Percentiles rank a stretch among this genome's conserved stretches.
Conservation (phyloP, 2,329 filamentous ascomycete genomes). For the Fusarium clavum region DNA sequence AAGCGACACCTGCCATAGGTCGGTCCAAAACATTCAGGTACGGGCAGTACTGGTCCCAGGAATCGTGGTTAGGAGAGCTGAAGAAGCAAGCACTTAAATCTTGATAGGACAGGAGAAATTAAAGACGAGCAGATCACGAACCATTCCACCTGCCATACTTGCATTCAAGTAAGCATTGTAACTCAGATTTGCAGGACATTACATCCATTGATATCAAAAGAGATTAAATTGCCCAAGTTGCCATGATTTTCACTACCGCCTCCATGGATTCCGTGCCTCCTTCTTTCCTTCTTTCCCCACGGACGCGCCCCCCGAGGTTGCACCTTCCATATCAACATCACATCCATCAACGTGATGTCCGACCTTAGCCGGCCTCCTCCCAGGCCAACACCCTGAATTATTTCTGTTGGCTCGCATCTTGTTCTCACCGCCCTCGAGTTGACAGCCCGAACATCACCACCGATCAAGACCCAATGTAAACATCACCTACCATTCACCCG, state of each 20-base stretch:
- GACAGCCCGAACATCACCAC: constrained; percentile 1
- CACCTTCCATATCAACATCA: background rate
- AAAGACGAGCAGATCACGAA: background rate
- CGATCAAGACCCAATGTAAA: constrained; percentile 21
- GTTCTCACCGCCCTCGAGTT: constrained; percentile 25
- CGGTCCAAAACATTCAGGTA: background rate
- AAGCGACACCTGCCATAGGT: constrained; percentile 10
- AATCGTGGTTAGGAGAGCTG: background rate
- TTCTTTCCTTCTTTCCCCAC: constrained; percentile 1
- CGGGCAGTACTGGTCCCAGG: background rate
- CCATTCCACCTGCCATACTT: background rate
- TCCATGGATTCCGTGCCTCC: background rate
- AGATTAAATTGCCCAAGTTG: background rate
- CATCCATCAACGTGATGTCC: constrained; percentile 7
- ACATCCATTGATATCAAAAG: background rate
- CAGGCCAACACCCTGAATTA: constrained; percentile 16
- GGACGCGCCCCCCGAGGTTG: background rate
- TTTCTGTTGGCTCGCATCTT: constrained; percentile 18
- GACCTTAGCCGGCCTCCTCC: constrained; percentile 19
- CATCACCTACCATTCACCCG: constrained; percentile 20
- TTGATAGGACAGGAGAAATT: constrained; percentile 18
- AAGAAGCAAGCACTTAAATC: constrained; percentile 17
- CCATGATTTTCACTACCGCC: background rate
- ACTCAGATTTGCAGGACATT: background rate
- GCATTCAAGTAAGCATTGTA: background rate